Conservation (phyloP, 192 early-diverging fungal species). For the Coemansia sp. region DNA sequence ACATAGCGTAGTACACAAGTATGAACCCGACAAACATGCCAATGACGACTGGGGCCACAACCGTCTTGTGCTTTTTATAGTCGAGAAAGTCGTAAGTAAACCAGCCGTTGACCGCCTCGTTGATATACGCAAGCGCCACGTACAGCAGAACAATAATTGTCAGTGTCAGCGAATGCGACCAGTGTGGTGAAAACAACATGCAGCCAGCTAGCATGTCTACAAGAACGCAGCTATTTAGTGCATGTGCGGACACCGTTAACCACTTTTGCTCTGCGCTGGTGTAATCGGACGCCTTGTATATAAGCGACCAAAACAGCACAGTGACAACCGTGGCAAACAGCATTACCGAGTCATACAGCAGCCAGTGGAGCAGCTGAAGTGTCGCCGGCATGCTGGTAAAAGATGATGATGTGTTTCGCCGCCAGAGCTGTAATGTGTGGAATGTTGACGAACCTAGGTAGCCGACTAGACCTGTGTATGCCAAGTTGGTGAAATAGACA, state of each 20-base stretch:
- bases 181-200: conserved; percentile 35
- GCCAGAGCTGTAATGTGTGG: conserved; percentile 16
- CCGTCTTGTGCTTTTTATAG: conserved; percentile 18
- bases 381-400: conserved; percentile 19
- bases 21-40: conserved; percentile 22
- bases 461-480: conserved; percentile 34
- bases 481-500: conserved; percentile 44
- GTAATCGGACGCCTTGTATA: conserved; percentile 20
- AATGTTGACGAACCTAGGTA: conserved; percentile 21
- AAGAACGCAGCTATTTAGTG: conserved; percentile 17
- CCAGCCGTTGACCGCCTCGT: conserved; percentile 32
- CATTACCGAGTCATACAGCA: conserved; percentile 34
- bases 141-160: conserved; percentile 16
- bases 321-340: conserved; percentile 32
- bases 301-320: conserved; percentile 25
- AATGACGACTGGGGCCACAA: conserved; percentile 5
- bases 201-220: conserved; percentile 20
- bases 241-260: conserved; percentile 39
- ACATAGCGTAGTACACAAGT: conserved; percentile 26
- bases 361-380: conserved; percentile 44
- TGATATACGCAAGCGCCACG: conserved; percentile 27
- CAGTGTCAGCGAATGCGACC: conserved; percentile 29
- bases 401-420: not conserved
- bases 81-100: conserved; percentile 41
- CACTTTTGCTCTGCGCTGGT: conserved; percentile 5